These are phyloP conservation scores for Plasmodium coatneyi DNA, from an alignment of 169 alveolate species.

Conservation along the genomic window DNA sequence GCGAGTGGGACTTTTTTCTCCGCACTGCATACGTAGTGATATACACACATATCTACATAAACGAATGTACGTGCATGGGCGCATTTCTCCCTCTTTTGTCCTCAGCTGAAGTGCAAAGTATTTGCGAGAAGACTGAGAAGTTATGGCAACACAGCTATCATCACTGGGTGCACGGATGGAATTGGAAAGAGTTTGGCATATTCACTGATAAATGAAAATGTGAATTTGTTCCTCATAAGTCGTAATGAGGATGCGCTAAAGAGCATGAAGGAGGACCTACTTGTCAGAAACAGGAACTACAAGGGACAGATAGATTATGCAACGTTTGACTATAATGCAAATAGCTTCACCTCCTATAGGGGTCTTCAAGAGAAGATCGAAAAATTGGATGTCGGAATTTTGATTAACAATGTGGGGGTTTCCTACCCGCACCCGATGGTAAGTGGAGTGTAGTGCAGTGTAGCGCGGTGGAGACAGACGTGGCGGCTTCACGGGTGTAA, in stretches of 20 bases:
- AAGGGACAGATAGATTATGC: slow-evolving; percentile 31
- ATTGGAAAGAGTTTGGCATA: slow-evolving; percentile 81
- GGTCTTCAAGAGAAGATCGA: slow-evolving; percentile 22
- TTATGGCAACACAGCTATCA: slow-evolving; percentile 77
- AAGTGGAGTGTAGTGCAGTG: not conserved
- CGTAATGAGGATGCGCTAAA: slow-evolving; percentile 40
- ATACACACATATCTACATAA: not conserved
- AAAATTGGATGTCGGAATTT: slow-evolving; percentile 75
- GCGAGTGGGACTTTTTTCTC: not conserved
- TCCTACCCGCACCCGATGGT: slow-evolving; percentile 78
- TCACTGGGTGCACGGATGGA: slow-evolving; percentile 85
- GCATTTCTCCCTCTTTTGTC: not conserved
- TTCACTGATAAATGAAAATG: slow-evolving; percentile 54
- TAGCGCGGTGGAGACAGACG: not conserved
- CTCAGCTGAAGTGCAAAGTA: slow-evolving; percentile 24
- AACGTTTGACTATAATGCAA: slow-evolving; percentile 51
- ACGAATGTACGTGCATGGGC: not conserved
- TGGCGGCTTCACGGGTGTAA: not conserved
- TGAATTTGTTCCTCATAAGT: slow-evolving; percentile 55
- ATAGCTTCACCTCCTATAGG: slow-evolving; percentile 31
- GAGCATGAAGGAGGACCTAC: slow-evolving; percentile 32
- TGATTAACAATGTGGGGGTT: slow-evolving; percentile 80
- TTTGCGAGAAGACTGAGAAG: slow-evolving; percentile 46
- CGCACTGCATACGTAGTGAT: not conserved
- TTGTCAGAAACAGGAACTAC: slow-evolving; percentile 21